Evolutionary conservation across 202 grass and related monocot genomes (phyloP).

Genomic region (Schoenoplectus triqueter): DNA sequence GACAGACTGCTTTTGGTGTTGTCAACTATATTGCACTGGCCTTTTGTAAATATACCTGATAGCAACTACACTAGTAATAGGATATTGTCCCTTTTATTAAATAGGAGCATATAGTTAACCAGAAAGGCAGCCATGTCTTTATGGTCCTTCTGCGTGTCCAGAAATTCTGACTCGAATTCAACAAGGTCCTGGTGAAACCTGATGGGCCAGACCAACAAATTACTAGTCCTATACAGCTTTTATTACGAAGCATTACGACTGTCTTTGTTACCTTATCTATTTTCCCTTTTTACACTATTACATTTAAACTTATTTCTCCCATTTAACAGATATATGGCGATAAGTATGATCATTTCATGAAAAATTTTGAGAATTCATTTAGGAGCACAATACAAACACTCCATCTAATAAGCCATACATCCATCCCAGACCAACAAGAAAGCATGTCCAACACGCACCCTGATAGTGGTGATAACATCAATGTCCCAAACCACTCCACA

Average conservation of each 20-base stretch:
- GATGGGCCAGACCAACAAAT: not conserved
- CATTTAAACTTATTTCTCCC: not conserved
- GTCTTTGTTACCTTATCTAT: not conserved
- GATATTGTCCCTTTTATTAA: not conserved
- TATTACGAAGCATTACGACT: conserved; percentile 2
- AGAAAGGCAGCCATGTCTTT: not conserved
- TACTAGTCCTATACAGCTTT: not conserved
- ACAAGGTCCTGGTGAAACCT: not conserved
- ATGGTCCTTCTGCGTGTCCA: not conserved
- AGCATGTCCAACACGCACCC: conserved; percentile 40
- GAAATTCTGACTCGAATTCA: conserved; percentile 4
- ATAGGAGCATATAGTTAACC: not conserved
- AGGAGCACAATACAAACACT: conserved; percentile 83
- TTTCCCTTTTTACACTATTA: not conserved
- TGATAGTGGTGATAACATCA: conserved; percentile 30
- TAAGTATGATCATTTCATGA: conserved; percentile 67
- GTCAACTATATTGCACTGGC: not conserved
- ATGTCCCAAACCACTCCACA: not conserved
- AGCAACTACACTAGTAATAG: not conserved
- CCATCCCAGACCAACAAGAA: conserved; percentile 45
- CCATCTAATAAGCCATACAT: conserved; percentile 54
- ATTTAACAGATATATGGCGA: conserved; percentile 82
- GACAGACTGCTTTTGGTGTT: not conserved
- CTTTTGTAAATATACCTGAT: not conserved
- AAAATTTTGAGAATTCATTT: conserved; percentile 91